Evolutionary conservation across 2,329 filamentous ascomycete genomes (phyloP).

Genomic region (Zymoseptoria ardabiliae): DNA sequence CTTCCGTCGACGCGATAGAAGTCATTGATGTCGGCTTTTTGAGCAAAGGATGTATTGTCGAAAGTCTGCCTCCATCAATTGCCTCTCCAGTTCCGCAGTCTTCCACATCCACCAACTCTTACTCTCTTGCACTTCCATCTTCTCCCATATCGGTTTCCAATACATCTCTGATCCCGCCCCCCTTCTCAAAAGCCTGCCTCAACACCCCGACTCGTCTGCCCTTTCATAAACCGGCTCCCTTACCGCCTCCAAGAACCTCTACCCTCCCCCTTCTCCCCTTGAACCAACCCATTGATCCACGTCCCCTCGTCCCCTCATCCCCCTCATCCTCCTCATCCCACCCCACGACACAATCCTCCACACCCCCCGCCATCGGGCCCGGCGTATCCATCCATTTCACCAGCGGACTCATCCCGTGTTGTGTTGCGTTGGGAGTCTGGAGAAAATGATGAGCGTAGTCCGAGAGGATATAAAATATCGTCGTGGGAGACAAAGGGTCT

Average conservation of each 20-base stretch:
- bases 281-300: constrained; percentile 14
- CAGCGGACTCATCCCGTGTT: constrained; percentile 17
- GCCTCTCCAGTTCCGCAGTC: constrained; percentile 17
- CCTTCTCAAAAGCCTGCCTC: constrained; percentile 16
- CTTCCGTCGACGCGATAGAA: constrained; percentile 16
- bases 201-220: constrained; percentile 20
- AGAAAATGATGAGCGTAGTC: no score
- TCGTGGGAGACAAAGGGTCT: no score
- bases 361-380: constrained; percentile 19
- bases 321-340: constrained; percentile 11
- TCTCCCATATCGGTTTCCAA: constrained; percentile 10
- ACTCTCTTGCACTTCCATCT: constrained; percentile 12
- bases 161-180: constrained; percentile 15
- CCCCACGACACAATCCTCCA: constrained; percentile 19
- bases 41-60: no score
- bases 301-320: constrained; percentile 18
- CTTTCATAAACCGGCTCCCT: constrained; percentile 11
- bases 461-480: no score
- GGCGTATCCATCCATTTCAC: constrained; percentile 21
- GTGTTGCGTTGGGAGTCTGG: no score
- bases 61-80: constrained; percentile 11
- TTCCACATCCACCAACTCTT: constrained; percentile 20
- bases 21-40: constrained; percentile 25
- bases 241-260: constrained; percentile 14
- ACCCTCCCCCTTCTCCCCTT: background rate